Evolutionary conservation across 352 stramenopile species (phyloP).

Genomic region (Phytopythium oedochilum): DNA sequence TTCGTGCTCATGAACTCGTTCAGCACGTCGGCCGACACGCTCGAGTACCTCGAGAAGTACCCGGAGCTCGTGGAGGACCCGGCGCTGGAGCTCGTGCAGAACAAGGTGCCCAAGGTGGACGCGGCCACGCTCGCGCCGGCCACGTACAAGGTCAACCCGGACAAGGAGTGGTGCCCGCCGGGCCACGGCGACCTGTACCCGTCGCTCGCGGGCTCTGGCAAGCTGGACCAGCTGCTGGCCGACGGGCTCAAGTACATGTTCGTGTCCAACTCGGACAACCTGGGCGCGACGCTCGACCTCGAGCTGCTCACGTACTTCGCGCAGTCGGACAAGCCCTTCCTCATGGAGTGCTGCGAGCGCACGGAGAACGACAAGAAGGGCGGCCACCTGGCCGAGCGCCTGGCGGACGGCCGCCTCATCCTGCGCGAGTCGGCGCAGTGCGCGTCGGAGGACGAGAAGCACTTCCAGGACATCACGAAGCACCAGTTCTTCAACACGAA

Average conservation of each 20-base stretch:
- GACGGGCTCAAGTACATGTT: slow-evolving; percentile 90
- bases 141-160: slow-evolving; percentile 47
- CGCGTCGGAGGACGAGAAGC: slow-evolving; percentile 70
- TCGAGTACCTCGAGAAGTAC: slow-evolving; percentile 88
- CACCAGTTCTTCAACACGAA: slow-evolving; percentile 90
- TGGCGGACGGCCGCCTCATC: slow-evolving; percentile 93
- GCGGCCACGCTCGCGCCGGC: slow-evolving; percentile 77
- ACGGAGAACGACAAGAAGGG: slow-evolving; percentile 99
- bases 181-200: slow-evolving; percentile 85
- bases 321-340: slow-evolving; percentile 84
- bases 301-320: slow-evolving; percentile 88
- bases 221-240: slow-evolving; percentile 80
- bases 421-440: slow-evolving; percentile 91
- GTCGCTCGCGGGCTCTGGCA: slow-evolving; percentile 78
- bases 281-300: slow-evolving; percentile 77
- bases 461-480: slow-evolving; percentile 88
- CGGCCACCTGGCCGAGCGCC: slow-evolving; percentile 92
- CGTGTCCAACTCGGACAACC: slow-evolving; percentile 88
- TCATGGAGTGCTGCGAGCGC: slow-evolving; percentile 96
- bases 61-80: slow-evolving; percentile 91
- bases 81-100: slow-evolving; percentile 97
- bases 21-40: slow-evolving; percentile 79
- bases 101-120: slow-evolving; percentile 97
- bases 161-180: slow-evolving; percentile 86
- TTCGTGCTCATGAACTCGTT: slow-evolving; percentile 91